Conservation (phyloP, 1,284 basidiomycete genomes). For the Sanghuangporus baumii region DNA sequence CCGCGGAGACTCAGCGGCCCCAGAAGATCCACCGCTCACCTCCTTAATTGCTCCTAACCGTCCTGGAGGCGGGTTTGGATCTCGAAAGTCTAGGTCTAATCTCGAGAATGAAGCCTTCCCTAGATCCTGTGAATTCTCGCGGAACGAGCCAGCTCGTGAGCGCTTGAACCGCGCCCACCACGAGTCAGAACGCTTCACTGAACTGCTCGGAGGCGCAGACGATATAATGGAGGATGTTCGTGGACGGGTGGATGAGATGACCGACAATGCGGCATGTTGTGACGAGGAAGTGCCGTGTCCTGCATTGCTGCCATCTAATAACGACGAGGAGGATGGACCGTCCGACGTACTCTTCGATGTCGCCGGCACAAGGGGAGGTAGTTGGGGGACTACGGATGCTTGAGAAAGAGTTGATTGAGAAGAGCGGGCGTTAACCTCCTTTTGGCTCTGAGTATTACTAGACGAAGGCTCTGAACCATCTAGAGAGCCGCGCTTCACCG, state of each 20-base stretch:
- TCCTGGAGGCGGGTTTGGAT: constrained; percentile 61
- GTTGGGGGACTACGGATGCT: background rate
- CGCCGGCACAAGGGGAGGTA: background rate
- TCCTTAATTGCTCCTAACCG: constrained; percentile 53
- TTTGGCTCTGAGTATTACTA: background rate
- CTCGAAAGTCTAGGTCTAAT: constrained; percentile 48
- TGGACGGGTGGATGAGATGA: constrained; percentile 3
- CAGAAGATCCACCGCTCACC: constrained; percentile 30
- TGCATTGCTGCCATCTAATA: background rate
- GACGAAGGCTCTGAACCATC: background rate
- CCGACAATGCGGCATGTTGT: constrained; percentile 5
- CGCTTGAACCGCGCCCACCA: constrained; percentile 20
- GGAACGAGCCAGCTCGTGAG: constrained; percentile 11
- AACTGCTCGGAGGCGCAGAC: constrained; percentile 3
- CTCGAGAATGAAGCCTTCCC: background rate
- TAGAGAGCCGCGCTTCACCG: background rate
- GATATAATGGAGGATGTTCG: constrained; percentile 18
- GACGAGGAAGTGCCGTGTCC: constrained; percentile 2
- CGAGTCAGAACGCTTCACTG: constrained; percentile 19
- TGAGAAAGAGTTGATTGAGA: constrained; percentile 5
- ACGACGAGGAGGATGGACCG: background rate
- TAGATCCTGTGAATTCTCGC: constrained; percentile 8
- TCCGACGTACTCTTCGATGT: constrained; percentile 8
- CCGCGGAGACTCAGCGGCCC: constrained; percentile 7
- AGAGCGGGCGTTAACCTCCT: constrained; percentile 26